Evolutionary conservation across 2,329 filamentous ascomycete genomes (phyloP), one percentile per base, ranked within the genome.

Genomic region (Coleophoma cylindrospora): DNA sequence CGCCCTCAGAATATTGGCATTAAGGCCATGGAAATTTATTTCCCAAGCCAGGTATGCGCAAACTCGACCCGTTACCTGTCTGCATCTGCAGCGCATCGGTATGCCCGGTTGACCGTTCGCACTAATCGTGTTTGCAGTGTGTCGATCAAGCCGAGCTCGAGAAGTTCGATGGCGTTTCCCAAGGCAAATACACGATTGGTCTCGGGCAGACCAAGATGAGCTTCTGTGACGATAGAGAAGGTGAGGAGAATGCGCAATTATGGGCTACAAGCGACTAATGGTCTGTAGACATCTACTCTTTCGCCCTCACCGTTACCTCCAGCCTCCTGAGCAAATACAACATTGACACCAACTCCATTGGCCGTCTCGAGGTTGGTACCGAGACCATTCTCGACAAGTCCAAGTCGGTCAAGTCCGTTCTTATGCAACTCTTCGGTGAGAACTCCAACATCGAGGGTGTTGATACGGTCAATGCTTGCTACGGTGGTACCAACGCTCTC

Each of bases 1-100:
- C 85, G 87, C 73, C 87, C 89, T 58, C 83, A 91, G 72, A 92
- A 92, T 74, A 86, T 94, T 71, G 89, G 89, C 80, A 91, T 94
- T 69, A 92, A 94, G 77, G 89, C 87, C 86, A 89, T 94, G 71
- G 89, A 94, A 70, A 82, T 94, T 67, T 94, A 94, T 72, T 89
- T 90, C 67, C 89, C 89, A 58, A 87, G 79, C 70, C 89, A 92
- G 83, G 89, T 92, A 73, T 57, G 83, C 73, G 3, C 36, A 2
- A 38, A 17, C 15, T 17, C 13, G 36, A 38, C 7, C 11, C 15
- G 7, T 38, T 38, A n/a, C 9, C 6, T 27, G 27, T 27, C 7
- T 27, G 27, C 2, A 3, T 3, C 27, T 27, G 27, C 27, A 27
- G 27, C 9, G 27, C 27, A 27, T 7, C 9, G 27, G 27, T 5